Evolutionary conservation across 2,329 filamentous ascomycete species (phyloP).

Genomic region (Tolypocladium inflatum): DNA sequence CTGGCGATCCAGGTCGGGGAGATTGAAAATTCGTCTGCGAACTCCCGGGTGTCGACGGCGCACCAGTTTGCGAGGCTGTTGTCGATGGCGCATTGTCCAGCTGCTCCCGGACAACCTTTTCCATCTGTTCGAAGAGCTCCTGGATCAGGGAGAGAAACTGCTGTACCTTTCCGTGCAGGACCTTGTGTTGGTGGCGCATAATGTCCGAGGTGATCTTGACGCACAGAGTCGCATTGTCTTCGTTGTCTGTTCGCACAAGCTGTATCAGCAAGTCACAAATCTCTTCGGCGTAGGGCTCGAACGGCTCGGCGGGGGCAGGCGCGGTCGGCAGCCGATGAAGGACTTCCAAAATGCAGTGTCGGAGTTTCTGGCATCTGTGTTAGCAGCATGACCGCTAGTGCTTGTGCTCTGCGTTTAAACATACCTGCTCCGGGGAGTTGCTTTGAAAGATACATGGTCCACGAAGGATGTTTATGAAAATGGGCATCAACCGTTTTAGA

Average conservation of each 20-base stretch:
- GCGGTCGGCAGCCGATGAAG: conserved; percentile 72
- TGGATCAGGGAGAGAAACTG: conserved; percentile 85
- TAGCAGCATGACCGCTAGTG: conserved; percentile 4
- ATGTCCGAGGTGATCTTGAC: conserved; percentile 98
- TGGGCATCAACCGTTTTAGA: conserved; percentile 77
- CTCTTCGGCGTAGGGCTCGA: conserved; percentile 82
- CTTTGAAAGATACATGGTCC: conserved; percentile 86
- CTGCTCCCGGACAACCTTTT: conserved; percentile 87
- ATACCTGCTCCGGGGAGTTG: conserved; percentile 78
- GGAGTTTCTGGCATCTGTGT: conserved; percentile 55
- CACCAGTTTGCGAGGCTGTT: conserved; percentile 39
- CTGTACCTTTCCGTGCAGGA: conserved; percentile 70
- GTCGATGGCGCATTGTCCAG: conserved; percentile 67
- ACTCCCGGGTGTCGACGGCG: conserved; percentile 58
- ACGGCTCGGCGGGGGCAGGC: conserved; percentile 63
- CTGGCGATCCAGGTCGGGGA: conserved; percentile 81
- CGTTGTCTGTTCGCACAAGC: conserved; percentile 84
- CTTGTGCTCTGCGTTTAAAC: conserved; percentile 10
- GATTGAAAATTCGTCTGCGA: conserved; percentile 71
- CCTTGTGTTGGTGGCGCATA: conserved; percentile 83
- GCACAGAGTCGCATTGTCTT: conserved; percentile 96
- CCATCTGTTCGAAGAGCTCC: conserved; percentile 92
- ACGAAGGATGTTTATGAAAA: conserved; percentile 77
- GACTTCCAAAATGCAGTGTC: conserved; percentile 90
- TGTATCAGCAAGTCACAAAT: conserved; percentile 86